Evolutionary conservation across 2,329 filamentous ascomycete species (phyloP).

Genomic region (Pseudogymnoascus sp.): DNA sequence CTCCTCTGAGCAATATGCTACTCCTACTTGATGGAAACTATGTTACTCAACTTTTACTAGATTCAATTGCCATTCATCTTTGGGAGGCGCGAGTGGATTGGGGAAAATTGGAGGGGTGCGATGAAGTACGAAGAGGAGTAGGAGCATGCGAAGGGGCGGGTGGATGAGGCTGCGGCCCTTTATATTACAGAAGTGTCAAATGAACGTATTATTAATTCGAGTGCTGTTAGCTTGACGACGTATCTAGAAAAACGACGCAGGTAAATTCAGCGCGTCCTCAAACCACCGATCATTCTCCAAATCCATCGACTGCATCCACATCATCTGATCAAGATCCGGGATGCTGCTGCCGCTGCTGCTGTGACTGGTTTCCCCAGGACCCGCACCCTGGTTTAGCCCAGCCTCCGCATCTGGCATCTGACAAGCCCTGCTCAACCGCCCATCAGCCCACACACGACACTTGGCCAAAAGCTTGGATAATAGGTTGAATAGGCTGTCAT

Average conservation of each 20-base stretch:
- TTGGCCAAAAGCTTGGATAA: slow-evolving; percentile 22
- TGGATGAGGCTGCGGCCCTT: too few relatives aligned
- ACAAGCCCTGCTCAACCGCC: background rate
- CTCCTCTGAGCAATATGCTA: too few relatives aligned
- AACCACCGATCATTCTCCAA: background rate
- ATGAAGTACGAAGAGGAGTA: too few relatives aligned
- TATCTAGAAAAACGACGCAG: background rate
- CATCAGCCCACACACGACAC: slow-evolving; percentile 11
- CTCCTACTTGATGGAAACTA: too few relatives aligned
- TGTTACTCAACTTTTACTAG: too few relatives aligned
- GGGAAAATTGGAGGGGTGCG: too few relatives aligned
- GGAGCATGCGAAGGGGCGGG: too few relatives aligned
- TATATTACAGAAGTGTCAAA: too few relatives aligned
- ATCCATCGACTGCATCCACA: background rate
- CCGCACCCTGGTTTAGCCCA: background rate
- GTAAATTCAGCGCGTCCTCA: background rate
- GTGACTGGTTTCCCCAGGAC: slow-evolving; percentile 23
- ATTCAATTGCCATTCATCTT: too few relatives aligned
- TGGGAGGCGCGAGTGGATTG: too few relatives aligned
- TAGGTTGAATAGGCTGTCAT: slow-evolving; percentile 24
- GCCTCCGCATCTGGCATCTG: background rate
- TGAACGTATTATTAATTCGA: background rate
- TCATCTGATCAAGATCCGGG: background rate
- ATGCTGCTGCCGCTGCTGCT: slow-evolving; percentile 8
- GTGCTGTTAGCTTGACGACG: background rate